phyloP scores from a whole-genome alignment of 176 grass and related monocot genomes.

The Oryza rufipogon region DNA sequence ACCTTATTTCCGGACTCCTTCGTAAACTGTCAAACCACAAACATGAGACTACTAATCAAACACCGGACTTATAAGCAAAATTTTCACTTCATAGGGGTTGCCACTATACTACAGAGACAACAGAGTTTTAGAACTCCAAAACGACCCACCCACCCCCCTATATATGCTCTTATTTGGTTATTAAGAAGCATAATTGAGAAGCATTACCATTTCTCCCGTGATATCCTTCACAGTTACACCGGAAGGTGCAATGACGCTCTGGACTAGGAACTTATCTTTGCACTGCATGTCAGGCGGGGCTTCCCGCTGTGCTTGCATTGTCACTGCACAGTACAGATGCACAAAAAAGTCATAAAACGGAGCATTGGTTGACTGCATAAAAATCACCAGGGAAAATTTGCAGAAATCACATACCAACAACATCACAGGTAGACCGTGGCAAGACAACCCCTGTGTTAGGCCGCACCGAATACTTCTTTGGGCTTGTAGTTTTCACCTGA shows the following conservation, averaged over 20 bases:
- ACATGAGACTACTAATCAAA: background rate
- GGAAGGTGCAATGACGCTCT: constrained; percentile 53
- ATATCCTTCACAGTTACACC: constrained; percentile 61
- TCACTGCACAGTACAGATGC: constrained; percentile 50
- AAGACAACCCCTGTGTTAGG: constrained; percentile 69
- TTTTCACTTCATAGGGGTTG: background rate
- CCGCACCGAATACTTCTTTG: constrained; percentile 76
- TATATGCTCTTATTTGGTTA: constrained; percentile 4
- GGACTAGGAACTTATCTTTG: constrained; percentile 85
- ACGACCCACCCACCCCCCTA: background rate
- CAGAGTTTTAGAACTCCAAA: constrained; percentile 7
- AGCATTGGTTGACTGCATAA: background rate
- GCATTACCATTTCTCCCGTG: constrained; percentile 59
- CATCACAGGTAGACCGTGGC: constrained; percentile 70
- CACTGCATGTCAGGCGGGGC: constrained; percentile 64
- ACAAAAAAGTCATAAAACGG: constrained; percentile 3
- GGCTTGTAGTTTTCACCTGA: constrained; percentile 91
- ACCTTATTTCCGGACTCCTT: constrained; percentile 69
- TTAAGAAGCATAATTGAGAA: constrained; percentile 17
- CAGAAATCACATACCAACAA: constrained; percentile 57
- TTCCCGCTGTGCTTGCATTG: constrained; percentile 73
- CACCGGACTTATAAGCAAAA: background rate
- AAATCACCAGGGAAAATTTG: background rate
- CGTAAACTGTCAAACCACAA: constrained; percentile 53
- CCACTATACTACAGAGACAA: background rate